Conservation (phyloP, 768 basidiomycete species). For the Termitomyces titanicus region DNA sequence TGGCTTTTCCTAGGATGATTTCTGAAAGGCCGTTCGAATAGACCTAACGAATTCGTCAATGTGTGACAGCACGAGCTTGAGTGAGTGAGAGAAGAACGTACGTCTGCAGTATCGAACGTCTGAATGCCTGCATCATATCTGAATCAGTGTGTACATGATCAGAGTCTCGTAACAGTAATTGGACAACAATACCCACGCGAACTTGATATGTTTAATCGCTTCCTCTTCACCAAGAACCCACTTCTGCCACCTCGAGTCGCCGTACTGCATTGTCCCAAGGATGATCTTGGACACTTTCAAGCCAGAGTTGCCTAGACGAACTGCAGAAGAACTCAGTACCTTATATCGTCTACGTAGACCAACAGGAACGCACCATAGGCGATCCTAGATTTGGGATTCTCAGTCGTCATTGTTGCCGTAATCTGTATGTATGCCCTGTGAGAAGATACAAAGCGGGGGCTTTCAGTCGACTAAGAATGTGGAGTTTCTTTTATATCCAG, state of each 20-base stretch:
- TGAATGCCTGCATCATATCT: slow-evolving; percentile 53
- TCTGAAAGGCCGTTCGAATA: slow-evolving; percentile 70
- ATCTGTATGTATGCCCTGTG: not conserved
- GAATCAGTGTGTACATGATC: too few relatives aligned
- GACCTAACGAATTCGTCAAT: slow-evolving; percentile 32
- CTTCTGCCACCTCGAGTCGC: slow-evolving; percentile 44
- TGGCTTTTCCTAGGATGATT: slow-evolving; percentile 63
- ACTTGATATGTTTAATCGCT: slow-evolving; percentile 49
- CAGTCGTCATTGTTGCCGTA: not conserved
- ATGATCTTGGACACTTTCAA: slow-evolving; percentile 64
- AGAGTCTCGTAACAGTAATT: too few relatives aligned
- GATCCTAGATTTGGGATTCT: not conserved
- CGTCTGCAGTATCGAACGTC: slow-evolving; percentile 53
- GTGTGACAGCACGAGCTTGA: not conserved
- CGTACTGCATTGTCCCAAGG: slow-evolving; percentile 61
- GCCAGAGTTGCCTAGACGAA: slow-evolving; percentile 47
- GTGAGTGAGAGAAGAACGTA: not conserved
- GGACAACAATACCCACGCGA: slow-evolving; percentile 30
- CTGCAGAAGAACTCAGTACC: slow-evolving; percentile 20
- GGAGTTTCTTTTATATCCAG: too few relatives aligned
- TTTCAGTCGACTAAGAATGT: too few relatives aligned
- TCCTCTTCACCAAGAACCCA: slow-evolving; percentile 48
- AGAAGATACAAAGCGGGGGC: not conserved
- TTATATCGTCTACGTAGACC: not conserved
- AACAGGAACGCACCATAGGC: not conserved